Conservation (phyloP, 2,329 filamentous ascomycete genomes). For the Didymella arachidicola region DNA sequence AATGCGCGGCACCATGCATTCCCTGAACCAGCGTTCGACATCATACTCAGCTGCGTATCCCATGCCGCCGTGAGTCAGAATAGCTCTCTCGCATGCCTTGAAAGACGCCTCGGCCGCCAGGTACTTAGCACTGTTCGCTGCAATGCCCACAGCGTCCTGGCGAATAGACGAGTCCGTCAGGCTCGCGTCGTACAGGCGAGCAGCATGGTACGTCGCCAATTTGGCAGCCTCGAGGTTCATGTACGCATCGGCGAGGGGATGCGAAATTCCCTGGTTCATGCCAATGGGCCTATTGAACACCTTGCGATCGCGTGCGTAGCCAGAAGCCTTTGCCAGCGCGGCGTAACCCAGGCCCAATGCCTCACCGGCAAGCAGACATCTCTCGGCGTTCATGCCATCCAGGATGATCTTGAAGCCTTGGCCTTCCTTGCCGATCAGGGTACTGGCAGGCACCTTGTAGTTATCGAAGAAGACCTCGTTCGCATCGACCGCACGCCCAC, state of each 20-base stretch:
- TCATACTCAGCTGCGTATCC: slow-evolving; percentile 70
- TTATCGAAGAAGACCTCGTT: slow-evolving; percentile 90
- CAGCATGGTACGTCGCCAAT: slow-evolving; percentile 67
- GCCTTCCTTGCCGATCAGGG: slow-evolving; percentile 74
- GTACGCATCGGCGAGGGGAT: slow-evolving; percentile 65
- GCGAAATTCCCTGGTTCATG: slow-evolving; percentile 66
- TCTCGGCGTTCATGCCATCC: slow-evolving; percentile 60
- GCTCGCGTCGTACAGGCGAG: slow-evolving; percentile 64
- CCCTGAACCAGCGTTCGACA: slow-evolving; percentile 67
- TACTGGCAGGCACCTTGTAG: slow-evolving; percentile 70
- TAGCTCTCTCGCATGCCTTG: slow-evolving; percentile 64
- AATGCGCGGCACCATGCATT: slow-evolving; percentile 66
- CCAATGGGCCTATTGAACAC: slow-evolving; percentile 67
- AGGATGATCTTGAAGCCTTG: slow-evolving; percentile 75
- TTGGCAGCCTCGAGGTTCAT: slow-evolving; percentile 70
- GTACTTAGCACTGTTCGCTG: slow-evolving; percentile 66
- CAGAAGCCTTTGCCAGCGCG: slow-evolving; percentile 54
- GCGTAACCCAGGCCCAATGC: slow-evolving; percentile 82
- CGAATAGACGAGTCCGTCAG: slow-evolving; percentile 26
- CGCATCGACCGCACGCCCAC: slow-evolving; percentile 79
- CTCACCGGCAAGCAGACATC: slow-evolving; percentile 70
- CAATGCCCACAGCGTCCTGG: slow-evolving; percentile 59
- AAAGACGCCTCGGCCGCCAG: slow-evolving; percentile 68
- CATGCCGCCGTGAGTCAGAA: slow-evolving; percentile 68
- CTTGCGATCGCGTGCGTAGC: slow-evolving; percentile 58